Percentiles rank a stretch among this genome's conserved stretches.
Evolutionary conservation across 495 filamentous ascomycete genomes (phyloP).

Genomic region (Podospora appendiculata): DNA sequence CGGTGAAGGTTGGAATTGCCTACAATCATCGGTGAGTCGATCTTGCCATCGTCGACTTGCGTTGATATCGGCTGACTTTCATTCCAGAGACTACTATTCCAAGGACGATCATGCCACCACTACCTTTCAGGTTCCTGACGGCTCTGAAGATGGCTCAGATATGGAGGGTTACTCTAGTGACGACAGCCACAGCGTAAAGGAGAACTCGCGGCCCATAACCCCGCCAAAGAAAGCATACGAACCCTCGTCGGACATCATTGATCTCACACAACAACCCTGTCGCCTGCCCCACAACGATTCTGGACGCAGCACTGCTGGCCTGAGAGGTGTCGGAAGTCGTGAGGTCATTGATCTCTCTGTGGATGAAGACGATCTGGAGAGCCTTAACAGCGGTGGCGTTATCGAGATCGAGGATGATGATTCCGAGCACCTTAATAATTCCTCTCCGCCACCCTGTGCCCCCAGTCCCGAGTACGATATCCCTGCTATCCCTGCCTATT

Average conservation of each 20-base stretch:
- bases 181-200: not conserved
- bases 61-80: not conserved
- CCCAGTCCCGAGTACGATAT: not conserved
- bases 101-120: conserved; percentile 1
- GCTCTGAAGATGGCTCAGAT: conserved; percentile 15
- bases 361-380: not conserved
- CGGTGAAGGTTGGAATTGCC: conserved; percentile 14
- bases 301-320: not conserved
- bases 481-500: not conserved
- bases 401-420: not conserved
- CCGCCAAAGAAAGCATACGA: not conserved
- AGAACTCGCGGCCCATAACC: not conserved
- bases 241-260: not conserved
- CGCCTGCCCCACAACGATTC: not conserved
- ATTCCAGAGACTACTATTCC: not conserved
- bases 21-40: conserved; percentile 6
- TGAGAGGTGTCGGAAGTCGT: not conserved
- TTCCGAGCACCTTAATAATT: not conserved
- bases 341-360: conserved; percentile 14
- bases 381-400: not conserved
- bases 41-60: not conserved
- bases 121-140: conserved; percentile 21
- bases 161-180: conserved; percentile 5
- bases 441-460: not conserved
- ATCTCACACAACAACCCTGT: conserved; percentile 4